Base-by-base conservation (phyloP, 1,284 basidiomycete species). In the Retiboletus flavoniger region DNA sequence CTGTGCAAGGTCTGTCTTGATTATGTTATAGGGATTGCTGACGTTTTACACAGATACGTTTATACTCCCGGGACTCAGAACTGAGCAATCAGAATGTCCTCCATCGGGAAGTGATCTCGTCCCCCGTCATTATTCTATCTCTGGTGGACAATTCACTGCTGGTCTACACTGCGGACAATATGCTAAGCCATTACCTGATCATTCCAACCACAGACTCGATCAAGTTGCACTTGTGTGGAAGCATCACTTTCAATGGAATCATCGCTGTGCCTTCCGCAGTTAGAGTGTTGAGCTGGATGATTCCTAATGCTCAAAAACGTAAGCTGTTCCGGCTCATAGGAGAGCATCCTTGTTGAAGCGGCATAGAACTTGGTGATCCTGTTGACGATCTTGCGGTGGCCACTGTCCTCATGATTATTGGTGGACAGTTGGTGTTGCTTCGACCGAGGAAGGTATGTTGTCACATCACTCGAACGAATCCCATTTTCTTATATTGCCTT, bases 141-240 rank as follows among this genome's bases (percentile, higher is more conserved):
- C 77, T 98, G 7, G 91, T 98, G 54, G 97, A 98, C 72, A 97
- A 96, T 66, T 96, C 94, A 0, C 75, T 99, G n/a, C 80, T 99
- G 45, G 93, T 97, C 16, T 99, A 98, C 72, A 98, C 95, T 2
- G 83, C 87, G n/a, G 95, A 98, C 72, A 99, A 99, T 68, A 95
- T 89, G 28, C 78, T 99, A 47, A 87, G 86, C 63, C 97, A 99
- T 73, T 99, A 93, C 70, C 73, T 98, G 62, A 93, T 99, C 59
- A 81, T 93, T 29, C 91, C 94, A 2, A 94, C 94, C 0, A 73
- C 81, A 14, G 87, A 94, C 48, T 83, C 85, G 3, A 94, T 97
- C 69, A 87, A 87, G 62, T 76, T 99, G 32, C 89, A 93, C 64
- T 72, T 94, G 4, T 98, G 96, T 68, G 96, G 96, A 13, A 97